Evolutionary conservation across 805 yeast genomes (phyloP).

Genomic region (Blastobotrys robertii): DNA sequence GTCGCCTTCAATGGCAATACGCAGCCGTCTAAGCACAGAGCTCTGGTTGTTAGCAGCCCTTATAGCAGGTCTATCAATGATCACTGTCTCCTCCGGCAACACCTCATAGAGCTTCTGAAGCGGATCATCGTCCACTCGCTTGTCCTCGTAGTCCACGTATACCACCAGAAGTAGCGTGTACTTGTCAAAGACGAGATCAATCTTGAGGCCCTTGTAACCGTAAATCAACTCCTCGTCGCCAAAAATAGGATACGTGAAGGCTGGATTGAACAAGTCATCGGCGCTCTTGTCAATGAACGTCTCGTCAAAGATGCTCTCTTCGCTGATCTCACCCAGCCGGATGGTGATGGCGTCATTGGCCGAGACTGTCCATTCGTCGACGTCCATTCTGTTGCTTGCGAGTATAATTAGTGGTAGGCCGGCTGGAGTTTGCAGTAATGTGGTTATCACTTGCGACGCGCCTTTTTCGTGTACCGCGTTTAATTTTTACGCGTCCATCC

Average conservation of each 20-base stretch:
- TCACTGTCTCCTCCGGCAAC: slow-evolving; percentile 44
- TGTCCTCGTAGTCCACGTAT: slow-evolving; percentile 40
- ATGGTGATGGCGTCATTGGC: slow-evolving; percentile 60
- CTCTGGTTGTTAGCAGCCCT: too few relatives aligned
- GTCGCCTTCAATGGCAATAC: too few relatives aligned
- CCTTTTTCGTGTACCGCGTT: background rate
- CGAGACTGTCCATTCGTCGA: slow-evolving; percentile 55
- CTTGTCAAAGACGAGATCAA: slow-evolving; percentile 61
- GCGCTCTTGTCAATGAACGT: background rate
- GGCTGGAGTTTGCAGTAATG: too few relatives aligned
- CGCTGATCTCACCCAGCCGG: slow-evolving; percentile 27
- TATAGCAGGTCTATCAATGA: too few relatives aligned
- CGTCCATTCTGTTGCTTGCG: background rate
- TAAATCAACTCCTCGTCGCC: slow-evolving; percentile 85
- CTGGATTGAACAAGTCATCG: slow-evolving; percentile 45
- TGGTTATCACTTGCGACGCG: background rate
- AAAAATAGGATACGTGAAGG: slow-evolving; percentile 84
- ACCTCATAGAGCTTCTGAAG: slow-evolving; percentile 42
- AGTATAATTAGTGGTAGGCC: background rate
- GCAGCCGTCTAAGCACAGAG: too few relatives aligned
- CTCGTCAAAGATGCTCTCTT: background rate
- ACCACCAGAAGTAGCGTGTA: slow-evolving; percentile 65
- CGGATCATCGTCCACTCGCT: slow-evolving; percentile 41
- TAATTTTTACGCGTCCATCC: too few relatives aligned
- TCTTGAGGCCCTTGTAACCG: slow-evolving; percentile 65